Conservation (phyloP, 2,329 filamentous ascomycete genomes). For the Hypoxylon rubiginosum region DNA sequence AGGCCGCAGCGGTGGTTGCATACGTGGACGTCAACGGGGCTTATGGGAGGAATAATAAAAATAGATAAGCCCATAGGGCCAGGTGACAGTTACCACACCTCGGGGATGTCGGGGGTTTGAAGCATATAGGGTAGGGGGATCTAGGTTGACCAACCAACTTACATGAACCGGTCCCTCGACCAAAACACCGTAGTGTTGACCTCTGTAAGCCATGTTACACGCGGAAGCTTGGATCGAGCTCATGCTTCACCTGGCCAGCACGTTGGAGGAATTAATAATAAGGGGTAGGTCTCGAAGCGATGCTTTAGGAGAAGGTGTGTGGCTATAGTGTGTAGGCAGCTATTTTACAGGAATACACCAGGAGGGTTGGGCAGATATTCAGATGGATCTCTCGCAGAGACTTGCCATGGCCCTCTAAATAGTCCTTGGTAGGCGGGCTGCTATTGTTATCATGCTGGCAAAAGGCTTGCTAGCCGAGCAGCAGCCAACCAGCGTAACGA, state of each 20-base stretch:
- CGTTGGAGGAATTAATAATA: constrained; percentile 22
- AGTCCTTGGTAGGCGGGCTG: constrained; percentile 10
- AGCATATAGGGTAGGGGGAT: constrained; percentile 28
- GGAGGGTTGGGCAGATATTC: constrained; percentile 26
- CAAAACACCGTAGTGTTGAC: constrained; percentile 44
- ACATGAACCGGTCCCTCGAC: constrained; percentile 45
- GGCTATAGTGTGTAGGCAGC: constrained; percentile 26
- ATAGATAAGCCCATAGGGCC: constrained; percentile 34
- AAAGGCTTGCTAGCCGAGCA: constrained; percentile 10
- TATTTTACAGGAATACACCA: constrained; percentile 20
- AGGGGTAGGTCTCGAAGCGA: constrained; percentile 20
- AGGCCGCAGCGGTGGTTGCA: constrained; percentile 15
- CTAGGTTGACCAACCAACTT: constrained; percentile 40
- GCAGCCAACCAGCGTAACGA: constrained; percentile 20
- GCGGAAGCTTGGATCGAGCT: constrained; percentile 38
- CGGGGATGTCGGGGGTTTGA: constrained; percentile 22
- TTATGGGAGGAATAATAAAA: constrained; percentile 28
- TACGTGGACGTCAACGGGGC: constrained; percentile 17
- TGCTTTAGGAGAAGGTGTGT: constrained; percentile 22
- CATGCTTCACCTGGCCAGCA: constrained; percentile 25
- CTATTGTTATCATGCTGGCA: constrained; percentile 20
- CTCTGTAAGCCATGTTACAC: constrained; percentile 47
- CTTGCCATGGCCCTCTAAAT: constrained; percentile 19
- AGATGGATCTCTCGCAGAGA: constrained; percentile 14
- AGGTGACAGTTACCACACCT: constrained; percentile 26